These are phyloP conservation scores for Neurospora sp. DNA, from an alignment of 495 filamentous ascomycete genomes.

Conservation along the genomic window DNA sequence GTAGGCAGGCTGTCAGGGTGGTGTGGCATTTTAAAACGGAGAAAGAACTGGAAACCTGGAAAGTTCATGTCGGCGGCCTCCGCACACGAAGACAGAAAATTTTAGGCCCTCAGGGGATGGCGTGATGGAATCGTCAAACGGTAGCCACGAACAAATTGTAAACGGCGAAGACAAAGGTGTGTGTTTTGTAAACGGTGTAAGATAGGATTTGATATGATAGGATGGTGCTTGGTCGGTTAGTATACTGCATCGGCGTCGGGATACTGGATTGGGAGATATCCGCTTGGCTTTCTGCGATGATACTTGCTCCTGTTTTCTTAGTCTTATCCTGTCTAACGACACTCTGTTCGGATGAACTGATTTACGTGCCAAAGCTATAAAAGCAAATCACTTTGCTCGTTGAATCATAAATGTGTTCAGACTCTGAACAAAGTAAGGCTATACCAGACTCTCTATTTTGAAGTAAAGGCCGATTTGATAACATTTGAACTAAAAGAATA, in stretches of 20 bases:
- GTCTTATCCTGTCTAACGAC: not conserved
- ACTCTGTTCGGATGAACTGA: not conserved
- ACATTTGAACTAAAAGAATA: not conserved
- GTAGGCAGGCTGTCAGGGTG: not conserved
- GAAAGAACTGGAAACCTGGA: not conserved
- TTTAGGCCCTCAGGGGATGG: not conserved
- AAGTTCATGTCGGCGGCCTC: not conserved
- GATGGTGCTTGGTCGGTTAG: not conserved
- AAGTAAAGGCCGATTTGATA: not conserved
- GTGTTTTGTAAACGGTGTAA: not conserved
- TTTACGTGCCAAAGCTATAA: not conserved
- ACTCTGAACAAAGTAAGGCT: not conserved
- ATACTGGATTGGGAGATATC: not conserved
- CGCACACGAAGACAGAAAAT: not conserved
- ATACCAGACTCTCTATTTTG: not conserved
- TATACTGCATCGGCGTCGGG: not conserved
- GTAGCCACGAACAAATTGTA: not conserved
- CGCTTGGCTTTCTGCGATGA: not conserved
- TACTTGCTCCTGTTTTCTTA: not conserved
- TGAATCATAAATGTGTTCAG: not conserved
- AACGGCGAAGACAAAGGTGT: not conserved
- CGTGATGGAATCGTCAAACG: not conserved
- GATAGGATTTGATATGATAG: not conserved
- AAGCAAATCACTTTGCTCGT: not conserved
- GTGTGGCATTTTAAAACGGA: not conserved